Conservation (phyloP, 129 eudicot species). For the Flaveria sonorensis region DNA sequence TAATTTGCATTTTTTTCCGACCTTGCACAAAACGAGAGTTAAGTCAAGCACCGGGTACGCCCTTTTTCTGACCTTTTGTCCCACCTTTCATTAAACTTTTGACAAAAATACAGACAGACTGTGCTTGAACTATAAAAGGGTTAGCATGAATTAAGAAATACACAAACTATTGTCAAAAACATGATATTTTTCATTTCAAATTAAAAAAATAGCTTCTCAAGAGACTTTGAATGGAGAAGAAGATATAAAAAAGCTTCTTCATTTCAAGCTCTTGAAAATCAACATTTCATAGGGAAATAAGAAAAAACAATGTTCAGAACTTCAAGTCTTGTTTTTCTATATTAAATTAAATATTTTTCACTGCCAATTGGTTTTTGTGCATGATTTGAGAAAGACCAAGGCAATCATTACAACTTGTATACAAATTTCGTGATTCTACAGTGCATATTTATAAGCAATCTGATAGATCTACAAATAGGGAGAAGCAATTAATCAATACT, state of each 20-base stretch:
- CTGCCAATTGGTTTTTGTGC: not conserved
- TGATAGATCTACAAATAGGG: too few relatives aligned
- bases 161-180: not conserved
- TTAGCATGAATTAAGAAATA: not conserved
- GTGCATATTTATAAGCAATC: not conserved
- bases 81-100: too few relatives aligned
- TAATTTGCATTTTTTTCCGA: not conserved
- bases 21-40: too few relatives aligned
- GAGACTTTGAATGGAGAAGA: not conserved
- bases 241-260: not conserved
- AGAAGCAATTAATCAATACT: slow-evolving; percentile 28
- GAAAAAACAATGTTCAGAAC: not conserved
- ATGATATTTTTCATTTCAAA: not conserved
- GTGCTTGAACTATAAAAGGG: too few relatives aligned
- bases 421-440: not conserved
- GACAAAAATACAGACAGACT: too few relatives aligned
- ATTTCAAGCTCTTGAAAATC: too few relatives aligned
- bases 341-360: not conserved
- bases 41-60: too few relatives aligned
- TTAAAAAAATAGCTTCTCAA: not conserved
- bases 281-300: too few relatives aligned
- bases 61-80: too few relatives aligned
- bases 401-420: not conserved
- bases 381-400: not conserved
- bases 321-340: not conserved